phyloP scores from a whole-genome alignment of 805 yeast genomes.

The Priceomyces haplophilus region DNA sequence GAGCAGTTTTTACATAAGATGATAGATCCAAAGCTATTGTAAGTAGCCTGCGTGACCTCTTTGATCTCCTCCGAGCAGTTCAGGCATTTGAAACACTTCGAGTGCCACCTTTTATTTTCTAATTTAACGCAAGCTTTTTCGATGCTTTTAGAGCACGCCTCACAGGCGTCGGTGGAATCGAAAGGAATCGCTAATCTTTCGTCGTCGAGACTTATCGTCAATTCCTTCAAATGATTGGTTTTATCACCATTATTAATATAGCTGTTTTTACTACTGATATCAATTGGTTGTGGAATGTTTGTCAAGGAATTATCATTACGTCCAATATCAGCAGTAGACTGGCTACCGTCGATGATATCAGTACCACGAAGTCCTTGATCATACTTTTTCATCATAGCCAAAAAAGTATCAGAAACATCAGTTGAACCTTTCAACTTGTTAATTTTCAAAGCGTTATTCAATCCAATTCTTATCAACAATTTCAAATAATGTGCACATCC shows the following conservation, averaged over 20 bases:
- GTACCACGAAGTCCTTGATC: constrained; percentile 11
- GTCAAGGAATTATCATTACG: neutral
- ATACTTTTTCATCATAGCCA: constrained; percentile 28
- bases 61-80: constrained; percentile 44
- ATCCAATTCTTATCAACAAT: constrained; percentile 74
- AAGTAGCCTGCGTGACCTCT: constrained; percentile 47
- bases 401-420: constrained; percentile 59
- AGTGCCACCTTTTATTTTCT: constrained; percentile 75
- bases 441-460: constrained; percentile 68
- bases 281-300: neutral
- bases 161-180: constrained; percentile 75
- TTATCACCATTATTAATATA: constrained; percentile 8
- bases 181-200: constrained; percentile 44
- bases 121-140: constrained; percentile 76
- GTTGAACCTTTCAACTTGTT: constrained; percentile 58
- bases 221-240: constrained; percentile 1
- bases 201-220: constrained; percentile 21
- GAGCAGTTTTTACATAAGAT: constrained; percentile 67
- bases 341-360: neutral
- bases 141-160: constrained; percentile 66
- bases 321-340: neutral
- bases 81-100: constrained; percentile 66
- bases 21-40: constrained; percentile 28
- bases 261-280: neutral
- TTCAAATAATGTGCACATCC: constrained; percentile 92